Percentiles rank a stretch among this genome's conserved stretches.
Conservation (phyloP, 176 grass and related monocot genomes). For the Stipa capillata region DNA sequence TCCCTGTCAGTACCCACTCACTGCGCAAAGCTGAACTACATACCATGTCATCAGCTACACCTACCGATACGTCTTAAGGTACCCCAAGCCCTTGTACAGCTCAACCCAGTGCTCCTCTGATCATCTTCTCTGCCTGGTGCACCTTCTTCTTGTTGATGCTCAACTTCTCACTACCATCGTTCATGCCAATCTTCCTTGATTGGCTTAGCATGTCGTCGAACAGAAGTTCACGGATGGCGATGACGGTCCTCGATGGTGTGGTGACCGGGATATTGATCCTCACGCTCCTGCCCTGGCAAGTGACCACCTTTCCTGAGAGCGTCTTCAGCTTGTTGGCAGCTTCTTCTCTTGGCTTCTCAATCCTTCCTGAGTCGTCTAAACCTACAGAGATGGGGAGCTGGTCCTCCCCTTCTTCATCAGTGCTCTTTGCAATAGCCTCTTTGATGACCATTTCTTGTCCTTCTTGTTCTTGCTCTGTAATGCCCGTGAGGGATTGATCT, state of each 20-base stretch:
- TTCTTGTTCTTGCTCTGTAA: slow-evolving; percentile 39
- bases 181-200: slow-evolving; percentile 24
- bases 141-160: slow-evolving; percentile 88
- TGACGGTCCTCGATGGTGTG: slow-evolving; percentile 73
- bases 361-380: slow-evolving; percentile 36
- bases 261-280: slow-evolving; percentile 93
- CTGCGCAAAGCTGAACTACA: background rate
- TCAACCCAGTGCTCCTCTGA: slow-evolving; percentile 83
- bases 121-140: slow-evolving; percentile 95
- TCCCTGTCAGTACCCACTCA: slow-evolving; percentile 2
- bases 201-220: slow-evolving; percentile 68
- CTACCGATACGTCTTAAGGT: slow-evolving; percentile 79
- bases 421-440: background rate
- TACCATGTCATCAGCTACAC: background rate
- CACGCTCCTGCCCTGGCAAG: slow-evolving; percentile 70
- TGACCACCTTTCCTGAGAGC: slow-evolving; percentile 51
- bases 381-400: slow-evolving; percentile 32
- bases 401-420: slow-evolving; percentile 27
- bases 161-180: slow-evolving; percentile 40
- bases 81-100: slow-evolving; percentile 83
- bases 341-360: slow-evolving; percentile 36
- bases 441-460: slow-evolving; percentile 35
- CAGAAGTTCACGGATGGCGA: slow-evolving; percentile 61
- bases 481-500: slow-evolving; percentile 41
- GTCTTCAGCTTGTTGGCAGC: slow-evolving; percentile 45